These are phyloP conservation scores for Candida berthetii DNA, from an alignment of 805 yeast genomes.

Conservation along the genomic window DNA sequence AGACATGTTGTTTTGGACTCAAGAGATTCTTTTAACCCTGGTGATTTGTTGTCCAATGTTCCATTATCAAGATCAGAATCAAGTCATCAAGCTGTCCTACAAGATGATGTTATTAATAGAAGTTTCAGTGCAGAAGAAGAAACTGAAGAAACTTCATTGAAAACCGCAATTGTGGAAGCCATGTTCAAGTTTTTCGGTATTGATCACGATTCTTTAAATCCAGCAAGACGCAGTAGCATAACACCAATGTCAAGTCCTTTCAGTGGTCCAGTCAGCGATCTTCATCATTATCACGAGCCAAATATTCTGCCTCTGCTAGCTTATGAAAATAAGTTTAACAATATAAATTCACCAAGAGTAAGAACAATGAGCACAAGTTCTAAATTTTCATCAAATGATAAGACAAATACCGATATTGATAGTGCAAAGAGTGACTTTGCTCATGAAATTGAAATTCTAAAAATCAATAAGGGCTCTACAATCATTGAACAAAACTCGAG, in stretches of 20 bases:
- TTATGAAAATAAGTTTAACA: slow-evolving; percentile 1
- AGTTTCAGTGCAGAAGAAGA: slow-evolving; percentile 59
- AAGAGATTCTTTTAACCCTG: slow-evolving; percentile 64
- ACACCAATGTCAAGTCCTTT: slow-evolving; percentile 6
- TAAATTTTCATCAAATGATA: slow-evolving; percentile 19
- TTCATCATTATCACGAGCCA: not conserved
- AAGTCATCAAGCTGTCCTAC: slow-evolving; percentile 1
- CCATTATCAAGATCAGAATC: slow-evolving; percentile 47
- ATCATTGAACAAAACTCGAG: slow-evolving; percentile 60
- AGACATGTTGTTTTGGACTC: slow-evolving; percentile 49
- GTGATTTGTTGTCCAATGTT: slow-evolving; percentile 78
- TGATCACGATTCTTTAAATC: slow-evolving; percentile 29
- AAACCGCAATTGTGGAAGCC: slow-evolving; percentile 64
- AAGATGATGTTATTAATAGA: slow-evolving; percentile 23
- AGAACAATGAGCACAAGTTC: slow-evolving; percentile 13
- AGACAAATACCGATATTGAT: slow-evolving; percentile 34
- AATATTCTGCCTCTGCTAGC: not conserved
- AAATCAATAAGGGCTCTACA: slow-evolving; percentile 43
- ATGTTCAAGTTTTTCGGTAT: slow-evolving; percentile 67
- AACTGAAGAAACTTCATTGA: slow-evolving; percentile 59
- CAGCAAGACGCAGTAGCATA: slow-evolving; percentile 12
- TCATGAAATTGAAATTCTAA: slow-evolving; percentile 49
- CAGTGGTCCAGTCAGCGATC: slow-evolving; percentile 12
- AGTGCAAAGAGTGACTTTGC: slow-evolving; percentile 53
- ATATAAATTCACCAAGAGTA: not conserved